These are phyloP conservation scores for Phialophora verrucosa DNA, from an alignment of 2,329 filamentous ascomycete species.

Conservation along the genomic window DNA sequence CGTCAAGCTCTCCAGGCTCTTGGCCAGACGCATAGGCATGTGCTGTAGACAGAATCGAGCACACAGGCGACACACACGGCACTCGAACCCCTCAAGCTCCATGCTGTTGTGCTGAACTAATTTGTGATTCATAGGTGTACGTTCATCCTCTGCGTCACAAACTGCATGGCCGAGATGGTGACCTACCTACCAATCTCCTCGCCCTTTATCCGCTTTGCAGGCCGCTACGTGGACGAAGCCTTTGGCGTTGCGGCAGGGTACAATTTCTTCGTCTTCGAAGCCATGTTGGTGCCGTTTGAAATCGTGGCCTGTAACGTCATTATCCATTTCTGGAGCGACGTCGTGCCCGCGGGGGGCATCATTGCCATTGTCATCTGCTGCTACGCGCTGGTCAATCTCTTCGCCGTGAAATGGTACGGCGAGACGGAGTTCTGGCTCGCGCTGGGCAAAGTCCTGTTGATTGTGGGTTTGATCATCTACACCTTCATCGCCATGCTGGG, in stretches of 20 bases:
- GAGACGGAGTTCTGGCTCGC: constrained; percentile 79
- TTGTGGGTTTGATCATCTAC: constrained; percentile 73
- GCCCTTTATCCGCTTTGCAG: constrained; percentile 54
- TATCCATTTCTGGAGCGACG: constrained; percentile 57
- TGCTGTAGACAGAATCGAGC: neutral
- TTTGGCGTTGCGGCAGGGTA: constrained; percentile 56
- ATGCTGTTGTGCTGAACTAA: neutral
- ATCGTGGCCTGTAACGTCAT: constrained; percentile 58
- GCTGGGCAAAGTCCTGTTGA: constrained; percentile 73
- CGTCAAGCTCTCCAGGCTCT: neutral
- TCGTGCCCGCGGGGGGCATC: constrained; percentile 53
- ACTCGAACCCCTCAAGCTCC: neutral
- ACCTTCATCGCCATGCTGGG: constrained; percentile 85
- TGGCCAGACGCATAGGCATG: neutral
- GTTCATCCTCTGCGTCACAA: constrained; percentile 53
- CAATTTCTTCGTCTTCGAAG: constrained; percentile 61
- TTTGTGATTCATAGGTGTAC: constrained; percentile 46
- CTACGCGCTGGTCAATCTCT: constrained; percentile 66
- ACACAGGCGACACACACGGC: neutral
- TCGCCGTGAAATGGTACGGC: constrained; percentile 76
- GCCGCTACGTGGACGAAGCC: constrained; percentile 56
- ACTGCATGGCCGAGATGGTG: constrained; percentile 59
- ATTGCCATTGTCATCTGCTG: constrained; percentile 54
- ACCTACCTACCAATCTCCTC: constrained; percentile 56
- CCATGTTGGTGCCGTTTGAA: constrained; percentile 59